Percentiles rank a stretch among this genome's conserved stretches.
These are phyloP conservation scores for Fragaria vesca DNA, from an alignment of 306 rosid species.

Conservation along the genomic window DNA sequence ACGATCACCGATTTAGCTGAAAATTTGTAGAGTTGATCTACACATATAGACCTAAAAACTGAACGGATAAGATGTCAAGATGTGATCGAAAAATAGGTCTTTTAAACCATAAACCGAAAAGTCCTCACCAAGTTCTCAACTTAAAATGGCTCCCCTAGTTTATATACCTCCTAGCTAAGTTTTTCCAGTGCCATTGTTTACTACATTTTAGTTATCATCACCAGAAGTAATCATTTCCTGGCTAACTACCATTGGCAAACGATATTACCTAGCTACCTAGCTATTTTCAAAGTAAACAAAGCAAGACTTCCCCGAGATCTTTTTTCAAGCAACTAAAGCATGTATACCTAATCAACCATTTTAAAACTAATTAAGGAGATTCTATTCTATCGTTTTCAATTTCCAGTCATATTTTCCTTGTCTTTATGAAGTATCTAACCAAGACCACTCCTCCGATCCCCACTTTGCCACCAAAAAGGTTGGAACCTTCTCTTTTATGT, in stretches of 20 bases:
- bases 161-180: no score
- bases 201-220: slow-evolving; percentile 1
- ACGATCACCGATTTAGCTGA: no score
- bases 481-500: neutral
- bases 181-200: neutral
- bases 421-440: neutral
- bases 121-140: no score
- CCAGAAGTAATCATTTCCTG: neutral
- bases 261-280: neutral
- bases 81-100: no score
- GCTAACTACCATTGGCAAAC: neutral
- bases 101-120: no score
- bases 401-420: neutral
- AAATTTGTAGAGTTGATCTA: no score
- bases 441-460: neutral
- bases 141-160: no score
- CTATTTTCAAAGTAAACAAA: neutral
- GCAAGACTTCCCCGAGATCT: neutral
- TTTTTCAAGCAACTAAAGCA: neutral
- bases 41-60: no score
- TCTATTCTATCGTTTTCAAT: neutral
- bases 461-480: neutral
- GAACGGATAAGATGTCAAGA: no score
- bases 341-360: neutral
- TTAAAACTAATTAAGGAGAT: neutral